A percentile compares a stretch with the other conserved stretches of the same genome.
These are phyloP conservation scores for Pyricularia pennisetigena DNA, from an alignment of 2,329 filamentous ascomycete genomes.

Conservation along the genomic window DNA sequence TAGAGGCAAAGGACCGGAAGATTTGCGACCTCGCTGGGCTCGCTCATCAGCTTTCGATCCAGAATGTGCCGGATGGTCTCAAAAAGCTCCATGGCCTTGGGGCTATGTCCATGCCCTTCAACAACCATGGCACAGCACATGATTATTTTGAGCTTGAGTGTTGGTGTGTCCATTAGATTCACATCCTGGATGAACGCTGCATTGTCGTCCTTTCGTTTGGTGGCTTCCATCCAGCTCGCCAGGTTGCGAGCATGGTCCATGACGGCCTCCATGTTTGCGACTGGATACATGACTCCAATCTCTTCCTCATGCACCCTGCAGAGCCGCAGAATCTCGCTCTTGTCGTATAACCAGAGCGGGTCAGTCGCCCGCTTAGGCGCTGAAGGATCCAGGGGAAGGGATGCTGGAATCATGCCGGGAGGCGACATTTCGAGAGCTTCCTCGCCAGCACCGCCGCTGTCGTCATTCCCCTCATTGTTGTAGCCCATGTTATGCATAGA, in stretches of 20 bases:
- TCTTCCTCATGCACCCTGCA: conserved; percentile 81
- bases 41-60: conserved; percentile 54
- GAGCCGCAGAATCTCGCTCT: conserved; percentile 71
- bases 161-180: conserved; percentile 29
- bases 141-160: conserved; percentile 72
- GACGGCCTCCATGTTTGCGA: conserved; percentile 64
- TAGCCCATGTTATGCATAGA: conserved; percentile 89
- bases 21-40: conserved; percentile 34
- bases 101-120: conserved; percentile 70
- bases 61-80: conserved; percentile 63
- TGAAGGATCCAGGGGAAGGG: conserved; percentile 6
- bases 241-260: conserved; percentile 61
- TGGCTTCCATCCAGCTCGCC: conserved; percentile 55
- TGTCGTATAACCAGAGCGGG: conserved; percentile 68
- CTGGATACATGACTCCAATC: conserved; percentile 85
- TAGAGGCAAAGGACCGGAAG: conserved; percentile 42
- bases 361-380: conserved; percentile 35
- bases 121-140: conserved; percentile 69
- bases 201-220: neutral
- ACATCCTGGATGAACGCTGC: neutral
- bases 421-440: conserved; percentile 22
- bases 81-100: conserved; percentile 63
- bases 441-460: conserved; percentile 17
- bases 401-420: conserved; percentile 13
- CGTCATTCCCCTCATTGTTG: conserved; percentile 38